phyloP scores from a whole-genome alignment of 495 filamentous ascomycete species.

The Neurospora terricola region DNA sequence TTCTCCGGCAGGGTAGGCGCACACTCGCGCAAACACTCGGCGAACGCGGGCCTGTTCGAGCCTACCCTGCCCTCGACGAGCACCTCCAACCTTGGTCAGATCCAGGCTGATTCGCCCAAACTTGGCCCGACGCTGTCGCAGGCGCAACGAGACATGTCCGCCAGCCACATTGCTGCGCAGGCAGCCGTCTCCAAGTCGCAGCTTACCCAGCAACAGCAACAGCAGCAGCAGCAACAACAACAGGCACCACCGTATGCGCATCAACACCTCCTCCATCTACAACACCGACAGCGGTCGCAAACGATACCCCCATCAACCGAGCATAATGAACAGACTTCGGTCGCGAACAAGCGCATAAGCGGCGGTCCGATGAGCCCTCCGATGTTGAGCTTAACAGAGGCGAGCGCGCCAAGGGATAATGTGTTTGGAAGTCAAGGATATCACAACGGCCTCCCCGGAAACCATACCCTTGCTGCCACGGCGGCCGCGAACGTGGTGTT shows the following conservation, averaged over 20 bases:
- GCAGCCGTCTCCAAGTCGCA: constrained; percentile 54
- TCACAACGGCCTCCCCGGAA: constrained; percentile 60
- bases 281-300: constrained; percentile 61
- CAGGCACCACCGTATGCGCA: constrained; percentile 29
- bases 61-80: constrained; percentile 66
- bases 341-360: constrained; percentile 29
- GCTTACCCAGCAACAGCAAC: constrained; percentile 47
- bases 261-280: constrained; percentile 27
- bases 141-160: constrained; percentile 36
- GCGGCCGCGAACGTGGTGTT: constrained; percentile 84
- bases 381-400: constrained; percentile 43
- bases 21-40: constrained; percentile 46
- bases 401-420: constrained; percentile 43
- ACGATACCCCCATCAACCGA: constrained; percentile 44
- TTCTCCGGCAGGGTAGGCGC: constrained; percentile 16
- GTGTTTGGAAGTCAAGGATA: constrained; percentile 45
- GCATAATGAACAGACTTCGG: constrained; percentile 22
- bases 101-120: constrained; percentile 28
- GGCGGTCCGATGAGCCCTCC: constrained; percentile 48
- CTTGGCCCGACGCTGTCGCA: constrained; percentile 31
- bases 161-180: constrained; percentile 85
- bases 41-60: constrained; percentile 86
- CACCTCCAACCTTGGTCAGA: constrained; percentile 42
- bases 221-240: constrained; percentile 23
- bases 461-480: constrained; percentile 57